A percentile compares a stretch with the other conserved stretches of the same genome.
Conservation (phyloP, 1,139 yeast species). For the Kurtzmaniella quercitrusa region DNA sequence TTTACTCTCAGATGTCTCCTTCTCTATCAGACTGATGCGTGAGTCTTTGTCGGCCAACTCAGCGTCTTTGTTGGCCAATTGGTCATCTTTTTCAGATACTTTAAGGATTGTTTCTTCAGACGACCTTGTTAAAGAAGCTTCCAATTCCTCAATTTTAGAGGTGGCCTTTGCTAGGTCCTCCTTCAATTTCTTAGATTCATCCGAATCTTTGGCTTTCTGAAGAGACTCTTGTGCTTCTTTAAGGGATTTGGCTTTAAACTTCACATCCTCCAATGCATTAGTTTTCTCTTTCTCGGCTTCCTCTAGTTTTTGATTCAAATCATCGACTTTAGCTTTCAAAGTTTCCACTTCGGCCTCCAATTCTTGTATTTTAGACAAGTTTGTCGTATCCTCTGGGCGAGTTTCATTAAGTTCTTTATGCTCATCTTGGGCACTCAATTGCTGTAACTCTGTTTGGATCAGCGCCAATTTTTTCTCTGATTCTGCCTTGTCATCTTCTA, state of each 20-base stretch:
- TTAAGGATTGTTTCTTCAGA: neutral
- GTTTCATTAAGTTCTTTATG: neutral
- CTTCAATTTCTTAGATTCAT: constrained; percentile 4
- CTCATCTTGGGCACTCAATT: constrained; percentile 10
- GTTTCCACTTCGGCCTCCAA: neutral
- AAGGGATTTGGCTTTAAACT: neutral
- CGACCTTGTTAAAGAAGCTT: constrained; percentile 1
- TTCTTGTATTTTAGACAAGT: constrained; percentile 11
- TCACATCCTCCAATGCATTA: neutral
- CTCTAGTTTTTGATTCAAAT: neutral
- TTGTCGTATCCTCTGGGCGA: constrained; percentile 4
- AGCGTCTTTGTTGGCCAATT: neutral
- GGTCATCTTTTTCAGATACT: neutral
- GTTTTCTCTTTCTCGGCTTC: constrained; percentile 1
- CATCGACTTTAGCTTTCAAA: neutral
- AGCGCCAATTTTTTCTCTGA: constrained; percentile 4
- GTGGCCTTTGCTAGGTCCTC: constrained; percentile 7
- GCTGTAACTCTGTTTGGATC: constrained; percentile 1
- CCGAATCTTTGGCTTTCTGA: neutral
- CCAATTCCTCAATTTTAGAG: constrained; percentile 16
- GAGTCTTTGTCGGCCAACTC: constrained; percentile 5
- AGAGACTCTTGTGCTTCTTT: neutral
- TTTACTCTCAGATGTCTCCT: constrained; percentile 1
- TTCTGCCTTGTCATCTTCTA: constrained; percentile 1
- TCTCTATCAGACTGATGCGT: constrained; percentile 1